Evolutionary conservation across 2,329 filamentous ascomycete species (phyloP), one percentile per base, ranked within the genome.

Genomic region (Cladosporium sp.): DNA sequence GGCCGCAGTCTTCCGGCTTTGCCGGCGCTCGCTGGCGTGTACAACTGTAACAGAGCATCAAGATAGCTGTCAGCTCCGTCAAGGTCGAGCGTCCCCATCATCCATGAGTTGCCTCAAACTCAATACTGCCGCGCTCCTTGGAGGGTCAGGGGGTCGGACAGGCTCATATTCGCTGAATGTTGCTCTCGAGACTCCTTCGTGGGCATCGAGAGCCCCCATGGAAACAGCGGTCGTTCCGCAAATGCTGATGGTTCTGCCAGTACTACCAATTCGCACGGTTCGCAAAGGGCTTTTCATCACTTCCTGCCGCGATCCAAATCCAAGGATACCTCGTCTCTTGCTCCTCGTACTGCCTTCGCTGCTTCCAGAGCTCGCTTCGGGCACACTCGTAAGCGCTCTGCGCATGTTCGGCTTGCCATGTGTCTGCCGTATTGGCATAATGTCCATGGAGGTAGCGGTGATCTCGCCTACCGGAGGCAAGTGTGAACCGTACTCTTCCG

Each of bases 401-500:
- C 70, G 56, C 50, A 46, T 46, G 11, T 28, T 46, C 22, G 37
- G 31, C 14, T 35, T 46, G 16, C 50, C 50, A 37, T 46, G 35
- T 18, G 19, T 43, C 31, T 38, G 43, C 37, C 50, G 35, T 43
- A 35, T 22, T 16, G 38, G 16, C 6, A 51, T 51, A 7, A 42
- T 38, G 9, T 51, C 50, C 3, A 59, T 52, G 14, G 46, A 59
- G 5, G 66, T 49, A 58, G 55, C 60, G 8, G 66, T 65, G 57
- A 83, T 81, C 63, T 83, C 80, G 37, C 80, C 80, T 51, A 82
- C 70, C 0, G 81, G 81, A 18, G 81, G 81, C 34, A 83, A 74
- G 64, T 84, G 81, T 41, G 80, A 79, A 33, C 75, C 77, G 63
- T 84, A 82, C 62, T 84, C 80, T 60, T 84, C 80, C 9, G 81